These are phyloP conservation scores for Aspergillus sp. DNA, from an alignment of 2,329 filamentous ascomycete genomes.

Conservation along the genomic window DNA sequence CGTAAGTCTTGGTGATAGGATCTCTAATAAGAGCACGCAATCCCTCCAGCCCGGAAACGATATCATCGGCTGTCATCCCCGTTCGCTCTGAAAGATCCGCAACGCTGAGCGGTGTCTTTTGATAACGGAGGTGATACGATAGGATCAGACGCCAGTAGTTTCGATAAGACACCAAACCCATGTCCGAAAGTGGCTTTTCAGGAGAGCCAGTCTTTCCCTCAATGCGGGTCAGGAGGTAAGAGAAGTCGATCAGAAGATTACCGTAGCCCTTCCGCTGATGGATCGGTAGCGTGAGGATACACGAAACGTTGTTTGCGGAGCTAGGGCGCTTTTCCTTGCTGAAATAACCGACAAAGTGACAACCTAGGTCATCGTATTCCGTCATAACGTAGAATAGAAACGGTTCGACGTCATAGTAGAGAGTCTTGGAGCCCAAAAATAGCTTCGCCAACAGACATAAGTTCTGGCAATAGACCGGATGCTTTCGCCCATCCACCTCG, in stretches of 20 bases:
- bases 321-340: slow-evolving; percentile 95
- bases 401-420: slow-evolving; percentile 99
- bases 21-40: slow-evolving; percentile 83
- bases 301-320: slow-evolving; percentile 95
- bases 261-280: slow-evolving; percentile 97
- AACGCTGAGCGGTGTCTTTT: slow-evolving; percentile 49
- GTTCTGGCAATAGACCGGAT: slow-evolving; percentile 94
- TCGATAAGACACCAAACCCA: slow-evolving; percentile 93
- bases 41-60: slow-evolving; percentile 86
- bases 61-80: slow-evolving; percentile 92
- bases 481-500: slow-evolving; percentile 89
- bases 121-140: slow-evolving; percentile 70
- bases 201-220: slow-evolving; percentile 92
- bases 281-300: slow-evolving; percentile 90
- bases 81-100: slow-evolving; percentile 65
- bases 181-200: slow-evolving; percentile 94
- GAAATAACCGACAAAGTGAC: slow-evolving; percentile 97
- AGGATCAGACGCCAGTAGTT: slow-evolving; percentile 93
- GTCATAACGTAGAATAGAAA: slow-evolving; percentile 99
- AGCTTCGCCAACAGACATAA: slow-evolving; percentile 90
- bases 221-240: slow-evolving; percentile 86
- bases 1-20: slow-evolving; percentile 79
- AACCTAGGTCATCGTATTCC: slow-evolving; percentile 76
- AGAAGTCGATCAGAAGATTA: slow-evolving; percentile 95
- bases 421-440: slow-evolving; percentile 94